phyloP scores from a whole-genome alignment of 352 stramenopile species.

The Globisporangium viniferum region DNA sequence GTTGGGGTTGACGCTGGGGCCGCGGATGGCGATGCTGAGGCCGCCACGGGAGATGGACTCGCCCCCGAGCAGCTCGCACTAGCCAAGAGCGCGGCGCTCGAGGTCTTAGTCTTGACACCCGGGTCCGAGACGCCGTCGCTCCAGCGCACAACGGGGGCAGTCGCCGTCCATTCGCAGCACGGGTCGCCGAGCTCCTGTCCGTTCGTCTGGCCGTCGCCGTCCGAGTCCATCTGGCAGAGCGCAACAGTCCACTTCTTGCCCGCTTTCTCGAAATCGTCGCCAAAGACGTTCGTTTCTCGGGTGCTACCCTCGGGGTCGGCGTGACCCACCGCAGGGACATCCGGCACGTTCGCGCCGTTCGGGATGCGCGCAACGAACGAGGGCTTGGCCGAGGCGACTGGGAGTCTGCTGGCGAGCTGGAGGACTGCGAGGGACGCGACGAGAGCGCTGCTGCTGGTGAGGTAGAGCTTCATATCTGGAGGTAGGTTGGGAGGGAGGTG shows the following conservation, averaged over 20 bases:
- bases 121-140: conserved; percentile 29
- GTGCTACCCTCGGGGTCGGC: conserved; percentile 5
- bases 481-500: no score
- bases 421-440: not conserved
- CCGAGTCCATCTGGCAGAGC: conserved; percentile 33
- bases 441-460: not conserved
- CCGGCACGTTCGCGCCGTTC: conserved; percentile 37
- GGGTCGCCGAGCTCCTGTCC: conserved; percentile 58
- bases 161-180: conserved; percentile 29
- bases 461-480: no score
- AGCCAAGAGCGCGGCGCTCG: conserved; percentile 11
- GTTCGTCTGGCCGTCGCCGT: conserved; percentile 49
- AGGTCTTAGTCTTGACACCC: conserved; percentile 20
- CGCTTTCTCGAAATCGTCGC: conserved; percentile 28
- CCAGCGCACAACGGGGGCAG: conserved; percentile 12
- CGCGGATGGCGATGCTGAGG: not conserved
- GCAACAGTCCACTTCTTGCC: conserved; percentile 33
- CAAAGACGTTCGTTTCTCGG: conserved; percentile 29
- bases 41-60: not conserved
- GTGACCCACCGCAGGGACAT: conserved; percentile 31
- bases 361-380: conserved; percentile 24
- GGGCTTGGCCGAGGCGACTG: not conserved
- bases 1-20: not conserved
- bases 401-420: not conserved
- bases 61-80: conserved; percentile 1